phyloP scores from a whole-genome alignment of 768 basidiomycete genomes.

The Termitomyces eurrhizus region DNA sequence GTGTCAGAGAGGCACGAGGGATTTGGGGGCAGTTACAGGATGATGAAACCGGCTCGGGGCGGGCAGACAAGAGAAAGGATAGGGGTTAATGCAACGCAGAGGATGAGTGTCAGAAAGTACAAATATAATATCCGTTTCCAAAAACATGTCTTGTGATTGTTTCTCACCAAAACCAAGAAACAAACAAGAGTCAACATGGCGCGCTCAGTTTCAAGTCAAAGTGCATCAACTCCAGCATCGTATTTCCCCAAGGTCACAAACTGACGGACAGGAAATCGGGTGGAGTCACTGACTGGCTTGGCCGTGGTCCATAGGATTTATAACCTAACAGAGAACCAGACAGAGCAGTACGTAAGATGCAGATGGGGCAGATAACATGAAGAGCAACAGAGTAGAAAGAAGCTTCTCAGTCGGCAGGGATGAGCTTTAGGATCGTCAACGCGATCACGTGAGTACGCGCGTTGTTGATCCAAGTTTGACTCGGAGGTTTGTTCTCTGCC shows the following conservation, averaged over 20 bases:
- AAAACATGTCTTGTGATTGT: neutral
- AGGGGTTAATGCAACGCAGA: neutral
- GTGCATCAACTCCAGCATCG: too few relatives aligned
- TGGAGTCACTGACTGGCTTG: neutral
- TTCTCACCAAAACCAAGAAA: neutral
- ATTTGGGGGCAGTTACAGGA: neutral
- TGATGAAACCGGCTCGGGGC: neutral
- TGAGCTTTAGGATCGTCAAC: neutral
- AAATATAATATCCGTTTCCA: too few relatives aligned
- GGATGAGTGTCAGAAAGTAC: neutral
- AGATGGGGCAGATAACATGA: too few relatives aligned
- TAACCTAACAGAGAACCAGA: neutral
- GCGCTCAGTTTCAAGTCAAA: neutral
- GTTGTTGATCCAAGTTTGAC: constrained; percentile 15
- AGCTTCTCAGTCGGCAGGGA: neutral
- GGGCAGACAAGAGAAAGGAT: neutral
- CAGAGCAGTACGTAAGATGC: neutral
- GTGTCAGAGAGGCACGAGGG: neutral
- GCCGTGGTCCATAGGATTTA: neutral
- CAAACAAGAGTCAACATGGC: neutral
- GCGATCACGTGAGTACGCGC: constrained; percentile 15
- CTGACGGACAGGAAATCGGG: neutral
- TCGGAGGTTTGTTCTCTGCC: constrained; percentile 10
- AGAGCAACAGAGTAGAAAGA: neutral
- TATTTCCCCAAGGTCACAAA: too few relatives aligned